Base-by-base conservation (phyloP, 768 basidiomycete species). In the Paxillus rubicundulus region DNA sequence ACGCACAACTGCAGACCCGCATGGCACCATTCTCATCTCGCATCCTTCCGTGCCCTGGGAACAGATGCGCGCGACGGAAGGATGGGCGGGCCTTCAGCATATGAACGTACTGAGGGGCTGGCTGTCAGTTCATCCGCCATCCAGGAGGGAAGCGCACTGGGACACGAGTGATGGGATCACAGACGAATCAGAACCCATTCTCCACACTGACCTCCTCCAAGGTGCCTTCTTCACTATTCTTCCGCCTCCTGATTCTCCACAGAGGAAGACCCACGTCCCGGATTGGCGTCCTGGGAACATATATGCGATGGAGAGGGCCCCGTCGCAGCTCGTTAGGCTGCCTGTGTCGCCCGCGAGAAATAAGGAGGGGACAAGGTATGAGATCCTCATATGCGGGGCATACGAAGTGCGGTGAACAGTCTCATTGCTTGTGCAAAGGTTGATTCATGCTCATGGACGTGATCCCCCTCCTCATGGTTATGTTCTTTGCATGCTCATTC, bases 1-100 rank as follows among this genome's bases (percentile, higher is more conserved):
- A 1, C 77, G 67, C 45, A 70, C 75, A 6, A 62, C 59, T 5
- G 68, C 79, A 24, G 69, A 70, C 46, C 52, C 61, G 1, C 64
- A 80, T 33, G 82, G 84, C 13, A 69, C 71, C 45, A 65, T 92
- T 16, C 63, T 71, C n/a, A 68, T 90, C n/a, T 79, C 82, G 0
- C 86, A 87, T 56, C 87, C 85, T 4, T 54, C 77, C 41, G 76
- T 87, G 52, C 78, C 86, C 80, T 81, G 65, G 92, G 67, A 78
- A 28, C 74, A 77, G 45, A 74, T 94, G 49, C 84, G 91, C 12
- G 74, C 78, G 21, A 84, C 86, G 2, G 87, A 92, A 68, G 92
- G 92, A 12, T 94, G 92, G 92, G 86, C 91, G 20, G 85, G 82
- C 18, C 70, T 94, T 16, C 92, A 96, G 67, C 88, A 92, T 60